Percentiles rank a stretch among this genome's conserved stretches.
phyloP scores from a whole-genome alignment of 2,329 filamentous ascomycete genomes.

The Diaporthe citri region DNA sequence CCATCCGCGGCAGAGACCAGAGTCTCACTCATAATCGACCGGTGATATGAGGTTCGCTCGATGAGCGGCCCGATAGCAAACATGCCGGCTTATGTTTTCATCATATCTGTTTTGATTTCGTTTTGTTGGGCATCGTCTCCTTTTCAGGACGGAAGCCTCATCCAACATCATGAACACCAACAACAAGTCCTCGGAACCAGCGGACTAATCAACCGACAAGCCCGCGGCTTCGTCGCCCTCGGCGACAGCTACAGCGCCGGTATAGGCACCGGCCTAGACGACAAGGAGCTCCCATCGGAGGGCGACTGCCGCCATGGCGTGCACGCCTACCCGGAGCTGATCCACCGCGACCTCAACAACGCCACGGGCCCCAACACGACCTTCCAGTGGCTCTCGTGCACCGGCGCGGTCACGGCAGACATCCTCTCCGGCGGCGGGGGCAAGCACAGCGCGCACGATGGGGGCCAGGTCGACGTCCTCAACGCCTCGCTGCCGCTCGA shows the following conservation, averaged over 20 bases:
- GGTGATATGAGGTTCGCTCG: background rate
- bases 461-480: slow-evolving; percentile 58
- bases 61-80: background rate
- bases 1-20: background rate
- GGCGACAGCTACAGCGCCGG: slow-evolving; percentile 63
- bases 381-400: slow-evolving; percentile 62
- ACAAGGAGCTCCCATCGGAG: slow-evolving; percentile 46
- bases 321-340: slow-evolving; percentile 57
- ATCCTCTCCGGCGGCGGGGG: slow-evolving; percentile 50
- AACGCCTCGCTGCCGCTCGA: slow-evolving; percentile 53
- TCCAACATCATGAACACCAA: background rate
- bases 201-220: background rate
- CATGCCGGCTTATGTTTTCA: background rate
- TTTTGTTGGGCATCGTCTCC: background rate
- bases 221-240: slow-evolving; percentile 55
- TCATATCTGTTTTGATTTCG: background rate
- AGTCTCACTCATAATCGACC: background rate
- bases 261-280: slow-evolving; percentile 59
- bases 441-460: slow-evolving; percentile 29
- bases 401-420: slow-evolving; percentile 57
- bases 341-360: slow-evolving; percentile 53
- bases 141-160: background rate
- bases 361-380: slow-evolving; percentile 45
- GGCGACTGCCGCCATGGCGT: slow-evolving; percentile 57
- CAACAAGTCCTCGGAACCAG: slow-evolving; percentile 34